phyloP scores from a whole-genome alignment of 768 basidiomycete genomes.

The Collybiopsis luxurians region DNA sequence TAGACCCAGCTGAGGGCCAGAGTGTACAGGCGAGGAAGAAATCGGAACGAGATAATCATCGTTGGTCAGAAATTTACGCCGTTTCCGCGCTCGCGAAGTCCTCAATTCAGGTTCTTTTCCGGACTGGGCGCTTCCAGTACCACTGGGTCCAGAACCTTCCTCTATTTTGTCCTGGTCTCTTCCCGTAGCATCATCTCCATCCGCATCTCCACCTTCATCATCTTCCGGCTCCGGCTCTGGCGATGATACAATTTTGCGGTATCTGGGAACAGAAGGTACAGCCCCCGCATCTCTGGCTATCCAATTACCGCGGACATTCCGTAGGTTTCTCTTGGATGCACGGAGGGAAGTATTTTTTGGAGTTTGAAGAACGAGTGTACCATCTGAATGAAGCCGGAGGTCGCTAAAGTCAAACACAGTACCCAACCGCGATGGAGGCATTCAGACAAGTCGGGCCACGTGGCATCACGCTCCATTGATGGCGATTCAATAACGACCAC shows the following conservation, averaged over 20 bases:
- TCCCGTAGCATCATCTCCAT: background rate
- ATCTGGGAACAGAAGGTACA: constrained; percentile 29
- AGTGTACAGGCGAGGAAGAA: background rate
- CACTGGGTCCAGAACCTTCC: background rate
- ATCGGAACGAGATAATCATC: constrained; percentile 42
- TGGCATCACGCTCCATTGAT: background rate
- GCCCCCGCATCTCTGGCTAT: constrained; percentile 50
- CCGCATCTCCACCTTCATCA: background rate
- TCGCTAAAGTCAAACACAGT: constrained; percentile 50
- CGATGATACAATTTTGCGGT: constrained; percentile 18
- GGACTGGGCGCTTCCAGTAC: background rate
- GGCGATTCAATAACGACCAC: no score
- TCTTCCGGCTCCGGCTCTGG: constrained; percentile 10
- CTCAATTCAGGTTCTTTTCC: background rate
- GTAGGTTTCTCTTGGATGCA: constrained; percentile 21
- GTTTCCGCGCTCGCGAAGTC: constrained; percentile 25
- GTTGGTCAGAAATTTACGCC: constrained; percentile 33
- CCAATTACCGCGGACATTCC: constrained; percentile 44
- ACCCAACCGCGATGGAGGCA: constrained; percentile 17
- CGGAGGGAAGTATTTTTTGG: constrained; percentile 7
- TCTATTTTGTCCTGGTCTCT: background rate
- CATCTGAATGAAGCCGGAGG: constrained; percentile 48
- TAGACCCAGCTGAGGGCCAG: background rate
- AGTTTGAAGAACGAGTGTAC: constrained; percentile 41
- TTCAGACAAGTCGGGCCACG: background rate